Conservation (phyloP, 176 grass and related monocot species). For the Cymbopogon citratus region DNA sequence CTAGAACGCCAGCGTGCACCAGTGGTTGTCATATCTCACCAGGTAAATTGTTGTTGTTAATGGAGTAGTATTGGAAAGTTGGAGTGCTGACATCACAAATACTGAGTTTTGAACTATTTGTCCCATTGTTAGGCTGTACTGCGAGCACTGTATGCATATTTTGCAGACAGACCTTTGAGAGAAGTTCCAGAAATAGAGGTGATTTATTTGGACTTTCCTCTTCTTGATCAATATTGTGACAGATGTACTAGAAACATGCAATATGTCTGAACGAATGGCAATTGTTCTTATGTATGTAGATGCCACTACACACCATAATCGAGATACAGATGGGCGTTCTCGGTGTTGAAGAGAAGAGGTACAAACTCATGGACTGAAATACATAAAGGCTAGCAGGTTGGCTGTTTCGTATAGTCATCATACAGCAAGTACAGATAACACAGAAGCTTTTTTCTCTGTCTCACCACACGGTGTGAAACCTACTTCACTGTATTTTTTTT, state of each 20-base stretch:
- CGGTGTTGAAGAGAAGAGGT: slow-evolving; percentile 86
- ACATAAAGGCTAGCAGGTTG: background rate
- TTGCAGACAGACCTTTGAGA: slow-evolving; percentile 82
- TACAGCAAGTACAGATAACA: slow-evolving; percentile 29
- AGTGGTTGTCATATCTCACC: slow-evolving; percentile 97
- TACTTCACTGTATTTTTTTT: background rate
- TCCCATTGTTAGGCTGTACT: slow-evolving; percentile 60
- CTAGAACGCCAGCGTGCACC: slow-evolving; percentile 92
- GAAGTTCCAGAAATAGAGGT: slow-evolving; percentile 94
- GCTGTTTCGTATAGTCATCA: background rate
- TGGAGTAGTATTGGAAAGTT: background rate
- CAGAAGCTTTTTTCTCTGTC: background rate
- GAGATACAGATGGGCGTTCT: slow-evolving; percentile 98
- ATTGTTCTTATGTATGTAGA: slow-evolving; percentile 38
- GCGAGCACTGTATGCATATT: slow-evolving; percentile 90
- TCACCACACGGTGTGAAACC: background rate
- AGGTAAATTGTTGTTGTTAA: slow-evolving; percentile 43
- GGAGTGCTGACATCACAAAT: background rate
- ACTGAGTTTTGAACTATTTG: slow-evolving; percentile 13
- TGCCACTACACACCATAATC: slow-evolving; percentile 93
- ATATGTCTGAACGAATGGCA: background rate
- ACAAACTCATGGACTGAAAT: slow-evolving; percentile 94
- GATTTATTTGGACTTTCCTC: background rate
- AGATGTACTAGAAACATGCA: background rate
- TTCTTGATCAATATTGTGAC: background rate